Base-by-base conservation (phyloP, 2,329 filamentous ascomycete species). In the Furcasterigmium sp. region DNA sequence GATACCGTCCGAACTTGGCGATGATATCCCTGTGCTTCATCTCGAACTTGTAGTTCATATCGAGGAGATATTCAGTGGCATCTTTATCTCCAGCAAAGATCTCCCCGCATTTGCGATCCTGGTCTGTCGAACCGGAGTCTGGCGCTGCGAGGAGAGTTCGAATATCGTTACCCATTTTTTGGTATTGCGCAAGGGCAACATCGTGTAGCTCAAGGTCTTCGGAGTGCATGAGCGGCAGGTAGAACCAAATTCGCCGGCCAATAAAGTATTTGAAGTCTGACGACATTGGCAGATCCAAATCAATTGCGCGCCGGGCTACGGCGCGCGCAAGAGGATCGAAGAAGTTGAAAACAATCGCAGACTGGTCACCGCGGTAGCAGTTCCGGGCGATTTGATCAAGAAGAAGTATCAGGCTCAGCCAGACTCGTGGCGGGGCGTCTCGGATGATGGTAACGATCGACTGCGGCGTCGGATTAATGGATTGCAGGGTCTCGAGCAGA, bases 321-420 rank as follows among this genome's bases (percentile, higher is more conserved):
- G 70, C 61, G n/a, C 60, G 59, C 0, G 73, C 67, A 3, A 84
- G 59, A 7, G 68, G 69, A 50, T 84, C 80, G 49, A 80, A 83
- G 50, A 75, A 67, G 2, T 46, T 60, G 53, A 82, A 84, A 10
- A 74, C 59, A 3, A 73, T 35, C 2, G 41, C 48, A 1, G 65
- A 57, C 19, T 76, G 59, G 1, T 64, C 61, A 1, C 66, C 70
- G 13, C 82, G 77, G 60, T 75, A 80, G 49, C 77, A 68, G 54
- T 85, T 84, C 3, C 82, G 73, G 0, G 80, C 68, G 34, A 84
- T 67, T 53, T 85, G 81, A 48, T 85, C 82, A 3, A 85, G 68
- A 3, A 85, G 65, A 3, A 85, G 51, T 5, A 80, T 52, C 0
- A 84, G 56, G 36, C 69, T 67, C 3, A 85, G 60, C 59, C 63